These are phyloP conservation scores for Colletotrichum gloeosporioides DNA, from an alignment of 2,329 filamentous ascomycete species.

Conservation along the genomic window DNA sequence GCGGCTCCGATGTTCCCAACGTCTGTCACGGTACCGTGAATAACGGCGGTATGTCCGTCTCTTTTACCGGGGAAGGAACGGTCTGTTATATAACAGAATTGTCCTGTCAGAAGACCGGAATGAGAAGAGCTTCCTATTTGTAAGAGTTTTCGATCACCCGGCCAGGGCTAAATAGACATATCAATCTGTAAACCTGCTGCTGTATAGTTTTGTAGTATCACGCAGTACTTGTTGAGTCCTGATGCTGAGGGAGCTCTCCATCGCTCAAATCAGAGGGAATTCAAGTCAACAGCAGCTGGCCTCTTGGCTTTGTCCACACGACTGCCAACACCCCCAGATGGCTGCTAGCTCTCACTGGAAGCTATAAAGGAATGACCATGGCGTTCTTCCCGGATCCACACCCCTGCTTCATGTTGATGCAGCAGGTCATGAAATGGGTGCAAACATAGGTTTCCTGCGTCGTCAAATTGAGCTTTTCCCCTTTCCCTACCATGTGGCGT, in stretches of 20 bases:
- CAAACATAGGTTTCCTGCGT: too few species aligned
- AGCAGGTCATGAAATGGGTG: too few species aligned
- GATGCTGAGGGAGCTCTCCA: not conserved
- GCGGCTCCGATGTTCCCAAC: not conserved
- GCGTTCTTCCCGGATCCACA: too few species aligned
- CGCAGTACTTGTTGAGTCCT: not conserved
- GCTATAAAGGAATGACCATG: too few species aligned
- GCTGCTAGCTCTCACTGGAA: too few species aligned
- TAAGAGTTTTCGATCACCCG: not conserved
- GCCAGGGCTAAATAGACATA: not conserved
- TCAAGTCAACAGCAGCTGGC: too few species aligned
- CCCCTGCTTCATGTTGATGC: too few species aligned
- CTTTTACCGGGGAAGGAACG: not conserved
- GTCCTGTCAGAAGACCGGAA: not conserved
- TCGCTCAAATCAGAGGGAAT: too few species aligned
- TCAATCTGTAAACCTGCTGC: not conserved
- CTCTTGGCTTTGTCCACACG: too few species aligned
- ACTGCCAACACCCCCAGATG: too few species aligned
- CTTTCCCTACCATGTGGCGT: too few species aligned
- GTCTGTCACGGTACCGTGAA: not conserved
- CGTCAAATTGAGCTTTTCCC: too few species aligned
- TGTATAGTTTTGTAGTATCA: not conserved
- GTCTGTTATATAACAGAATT: not conserved
- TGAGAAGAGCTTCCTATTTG: not conserved
- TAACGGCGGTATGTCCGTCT: not conserved